Conservation (phyloP, 2,329 filamentous ascomycete genomes). For the Diaporthe sp. region DNA sequence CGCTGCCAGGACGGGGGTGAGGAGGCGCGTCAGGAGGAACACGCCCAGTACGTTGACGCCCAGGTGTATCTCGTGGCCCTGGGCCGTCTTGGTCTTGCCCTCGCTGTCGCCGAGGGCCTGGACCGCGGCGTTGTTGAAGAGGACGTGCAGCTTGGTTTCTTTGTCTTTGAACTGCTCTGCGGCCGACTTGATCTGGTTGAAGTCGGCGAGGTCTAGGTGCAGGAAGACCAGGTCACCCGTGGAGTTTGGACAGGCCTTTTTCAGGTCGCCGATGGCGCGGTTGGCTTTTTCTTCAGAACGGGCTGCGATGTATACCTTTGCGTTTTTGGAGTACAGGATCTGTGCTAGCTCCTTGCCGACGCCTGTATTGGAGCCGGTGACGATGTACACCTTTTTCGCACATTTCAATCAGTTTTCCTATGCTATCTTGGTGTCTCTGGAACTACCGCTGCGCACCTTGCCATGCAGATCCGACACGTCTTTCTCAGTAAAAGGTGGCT, state of each 20-base stretch:
- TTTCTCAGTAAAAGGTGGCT: slow-evolving; percentile 18
- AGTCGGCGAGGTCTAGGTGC: slow-evolving; percentile 41
- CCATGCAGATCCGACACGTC: slow-evolving; percentile 8
- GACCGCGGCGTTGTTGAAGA: slow-evolving; percentile 45
- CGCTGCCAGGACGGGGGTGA: not conserved
- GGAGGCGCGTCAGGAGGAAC: slow-evolving; percentile 41
- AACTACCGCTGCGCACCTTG: slow-evolving; percentile 1
- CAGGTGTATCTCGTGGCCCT: slow-evolving; percentile 44
- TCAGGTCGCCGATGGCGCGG: slow-evolving; percentile 40
- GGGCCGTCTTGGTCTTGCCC: slow-evolving; percentile 7
- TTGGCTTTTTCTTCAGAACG: slow-evolving; percentile 47
- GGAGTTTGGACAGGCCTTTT: not conserved
- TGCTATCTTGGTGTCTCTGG: not conserved
- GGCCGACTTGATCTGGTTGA: slow-evolving; percentile 38
- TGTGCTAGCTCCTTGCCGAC: slow-evolving; percentile 31
- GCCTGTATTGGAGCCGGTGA: slow-evolving; percentile 35
- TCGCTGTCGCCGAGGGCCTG: slow-evolving; percentile 40
- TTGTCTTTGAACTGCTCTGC: slow-evolving; percentile 36
- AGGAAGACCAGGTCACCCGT: slow-evolving; percentile 41
- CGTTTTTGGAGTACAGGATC: slow-evolving; percentile 32
- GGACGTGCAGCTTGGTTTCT: slow-evolving; percentile 39
- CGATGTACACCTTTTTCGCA: slow-evolving; percentile 22
- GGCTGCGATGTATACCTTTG: slow-evolving; percentile 59
- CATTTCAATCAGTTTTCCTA: not conserved
- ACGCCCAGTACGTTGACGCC: slow-evolving; percentile 41